A percentile compares a stretch with the other conserved stretches of the same genome.
phyloP scores from a whole-genome alignment of 2,329 filamentous ascomycete species.

The Acephala macrosclerotiorum region DNA sequence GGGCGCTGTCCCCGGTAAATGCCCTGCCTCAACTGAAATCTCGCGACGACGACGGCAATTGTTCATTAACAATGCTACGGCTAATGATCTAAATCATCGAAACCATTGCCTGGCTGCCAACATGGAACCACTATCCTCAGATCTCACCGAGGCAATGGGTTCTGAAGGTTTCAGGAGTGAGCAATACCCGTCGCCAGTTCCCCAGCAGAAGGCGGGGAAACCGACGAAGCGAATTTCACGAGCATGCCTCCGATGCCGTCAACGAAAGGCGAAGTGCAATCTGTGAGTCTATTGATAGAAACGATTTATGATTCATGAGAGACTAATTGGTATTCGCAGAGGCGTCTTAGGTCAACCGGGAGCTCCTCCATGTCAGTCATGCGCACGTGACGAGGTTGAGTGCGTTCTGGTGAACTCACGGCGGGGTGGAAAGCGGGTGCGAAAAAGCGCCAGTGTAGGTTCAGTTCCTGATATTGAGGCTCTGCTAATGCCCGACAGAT shows the following conservation, averaged over 20 bases:
- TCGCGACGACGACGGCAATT: not conserved
- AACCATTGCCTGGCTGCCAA: not conserved
- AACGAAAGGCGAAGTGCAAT: conserved; percentile 37
- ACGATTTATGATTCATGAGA: too few species aligned
- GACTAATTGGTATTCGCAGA: conserved; percentile 36
- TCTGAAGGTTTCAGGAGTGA: conserved; percentile 16
- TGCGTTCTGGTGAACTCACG: conserved; percentile 51
- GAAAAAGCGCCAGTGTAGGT: conserved; percentile 26
- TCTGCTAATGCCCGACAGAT: not conserved
- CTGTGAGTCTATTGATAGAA: conserved; percentile 34
- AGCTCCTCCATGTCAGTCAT: conserved; percentile 49
- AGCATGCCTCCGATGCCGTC: conserved; percentile 37
- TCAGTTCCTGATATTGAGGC: conserved; percentile 3
- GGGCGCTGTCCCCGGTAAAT: not conserved
- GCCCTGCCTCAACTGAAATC: not conserved
- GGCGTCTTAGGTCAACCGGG: conserved; percentile 37
- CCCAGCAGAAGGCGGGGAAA: conserved; percentile 12
- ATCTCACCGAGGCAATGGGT: conserved; percentile 19
- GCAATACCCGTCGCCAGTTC: conserved; percentile 22
- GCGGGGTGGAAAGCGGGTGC: conserved; percentile 48
- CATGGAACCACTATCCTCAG: not conserved
- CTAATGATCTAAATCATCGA: not conserved
- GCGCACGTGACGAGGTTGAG: conserved; percentile 48
- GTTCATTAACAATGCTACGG: conserved; percentile 1
- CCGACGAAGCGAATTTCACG: conserved; percentile 35